Evolutionary conservation across 805 yeast species (phyloP), one percentile per base, ranked within the genome.

Genomic region (Blastobotrys attinorum): DNA sequence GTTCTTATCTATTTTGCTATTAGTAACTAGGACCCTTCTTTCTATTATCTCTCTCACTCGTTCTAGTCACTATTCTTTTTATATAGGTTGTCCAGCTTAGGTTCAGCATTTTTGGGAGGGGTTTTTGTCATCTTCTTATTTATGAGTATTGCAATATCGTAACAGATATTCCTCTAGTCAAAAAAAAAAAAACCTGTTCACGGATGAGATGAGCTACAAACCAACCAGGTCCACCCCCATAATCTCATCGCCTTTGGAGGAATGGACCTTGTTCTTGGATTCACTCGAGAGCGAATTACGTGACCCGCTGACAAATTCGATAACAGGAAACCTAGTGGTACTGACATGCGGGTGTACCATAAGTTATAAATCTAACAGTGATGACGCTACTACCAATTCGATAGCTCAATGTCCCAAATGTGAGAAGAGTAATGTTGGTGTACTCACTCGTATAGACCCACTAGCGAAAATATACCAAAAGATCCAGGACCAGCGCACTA

Each of bases 341-440:
- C 37, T 48, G 21, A n/a, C 46, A 8, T 50, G 54, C 32, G 54
- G 54, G 15, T 51, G 54, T 36, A 32, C 47, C 15, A 42, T 48
- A 10, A 43, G 49, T n/a, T 51, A 46, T 33, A 20, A 29, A 6
- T 25, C 15, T 11, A 22, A n/a, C n/a, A 43, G 49, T n/a, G 53
- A 46, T 33, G 25, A 29, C 6, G 31, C 15, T 11, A 22, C 38
- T 21, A n/a, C 15, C 17, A 40, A 8, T 4, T 20, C n/a, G 27
- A 31, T 18, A 6, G 33, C 10, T 13, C 18, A 8, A 40, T 40
- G 43, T 17, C 37, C 36, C 21, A 22, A 7, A 6, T 40, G 43
- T n/a, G n/a, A 15, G 3, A 4, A 21, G 4, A 27, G 15, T 3
- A 11, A 11, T 7, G 29, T 25, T 11, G 11, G 29, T 25, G 11